Base-by-base conservation (phyloP, 2,329 filamentous ascomycete genomes). In the Truncatella angustata region DNA sequence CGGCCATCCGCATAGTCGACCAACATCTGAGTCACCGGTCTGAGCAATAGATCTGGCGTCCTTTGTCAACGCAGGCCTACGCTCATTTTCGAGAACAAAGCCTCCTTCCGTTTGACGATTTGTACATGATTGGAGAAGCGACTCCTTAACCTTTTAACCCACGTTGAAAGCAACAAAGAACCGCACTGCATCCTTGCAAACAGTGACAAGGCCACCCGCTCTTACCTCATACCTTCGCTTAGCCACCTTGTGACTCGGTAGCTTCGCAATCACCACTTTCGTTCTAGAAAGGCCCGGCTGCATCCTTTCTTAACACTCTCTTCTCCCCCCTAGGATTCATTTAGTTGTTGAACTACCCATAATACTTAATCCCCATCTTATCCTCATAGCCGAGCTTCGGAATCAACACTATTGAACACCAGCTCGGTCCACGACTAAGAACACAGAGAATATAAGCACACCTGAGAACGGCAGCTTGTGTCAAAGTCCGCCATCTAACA, bases 391-490 rank as follows among this genome's bases (percentile, higher is more conserved):
- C 40, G 11, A 14, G 40, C 40, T 43, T 26, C 16, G 18, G 30
- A 16, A 12, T 12, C 20, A 23, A 45, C 49, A 51, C 37, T 36
- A 18, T 51, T 26, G 37, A 26, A 51, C 37, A 14, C 28, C 49
- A 21, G 36, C 39, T 20, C 35, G 30, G 39, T 44, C 16, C 35
- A 44, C 30, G 14, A 7, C 6, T 44, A 28, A 11, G 21, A 7
- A 35, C 16, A 10, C 44, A 3, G 14, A 36, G 14, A 18, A 35
- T 51, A 51, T 36, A 36, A 49, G 49, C 30, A 26, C 20, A 36
- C 39, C 49, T 51, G 49, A 34, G 39, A 44, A 43, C 45, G 47
- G 40, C 18, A 20, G 47, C 47, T 50, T 50, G 47, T 23, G 26
- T 39, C 35, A n/a, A n/a, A 14, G 5, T 11, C n/a, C 5, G 37